A percentile compares a stretch with the other conserved stretches of the same genome.
These are phyloP conservation scores for Ogataea kodamae DNA, from an alignment of 805 yeast species.

Conservation along the genomic window DNA sequence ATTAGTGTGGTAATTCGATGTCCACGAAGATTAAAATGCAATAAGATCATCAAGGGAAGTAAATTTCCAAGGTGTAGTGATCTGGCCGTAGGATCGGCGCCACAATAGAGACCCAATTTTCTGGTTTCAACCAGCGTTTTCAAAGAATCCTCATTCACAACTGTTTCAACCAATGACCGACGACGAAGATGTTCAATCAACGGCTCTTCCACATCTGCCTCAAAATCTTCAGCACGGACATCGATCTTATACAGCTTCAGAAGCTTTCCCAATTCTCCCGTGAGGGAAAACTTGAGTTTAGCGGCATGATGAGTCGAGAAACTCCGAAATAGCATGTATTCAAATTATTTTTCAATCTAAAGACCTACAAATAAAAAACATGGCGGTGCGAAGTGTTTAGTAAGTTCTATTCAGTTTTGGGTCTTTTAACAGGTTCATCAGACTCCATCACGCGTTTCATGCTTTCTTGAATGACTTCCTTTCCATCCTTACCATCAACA, in stretches of 20 bases:
- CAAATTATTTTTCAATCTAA: conserved; percentile 12
- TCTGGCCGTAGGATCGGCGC: conserved; percentile 93
- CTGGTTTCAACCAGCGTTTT: conserved; percentile 23
- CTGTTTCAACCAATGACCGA: conserved; percentile 45
- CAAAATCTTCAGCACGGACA: conserved; percentile 22
- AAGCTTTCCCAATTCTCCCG: conserved; percentile 8
- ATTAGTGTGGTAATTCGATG: conserved; percentile 80
- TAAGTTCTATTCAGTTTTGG: too few species aligned
- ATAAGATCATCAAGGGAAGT: conserved; percentile 76
- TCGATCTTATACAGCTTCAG: conserved; percentile 21
- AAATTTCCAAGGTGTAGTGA: conserved; percentile 90
- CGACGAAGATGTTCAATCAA: conserved; percentile 38
- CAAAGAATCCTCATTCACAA: conserved; percentile 35
- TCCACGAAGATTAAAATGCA: conserved; percentile 83
- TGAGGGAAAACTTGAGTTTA: too few species aligned
- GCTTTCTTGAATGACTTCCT: conserved; percentile 31
- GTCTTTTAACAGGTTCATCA: conserved; percentile 6
- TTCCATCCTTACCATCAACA: conserved; percentile 72
- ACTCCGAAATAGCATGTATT: conserved; percentile 3
- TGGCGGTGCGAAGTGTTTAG: conserved; percentile 4
- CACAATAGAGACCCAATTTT: conserved; percentile 71
- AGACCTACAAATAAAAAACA: conserved; percentile 2
- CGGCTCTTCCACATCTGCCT: conserved; percentile 35
- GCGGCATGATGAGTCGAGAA: too few species aligned
- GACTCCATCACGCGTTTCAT: conserved; percentile 20